Conservation (phyloP, 2,329 filamentous ascomycete species). For the Neofusicoccum laricinum region DNA sequence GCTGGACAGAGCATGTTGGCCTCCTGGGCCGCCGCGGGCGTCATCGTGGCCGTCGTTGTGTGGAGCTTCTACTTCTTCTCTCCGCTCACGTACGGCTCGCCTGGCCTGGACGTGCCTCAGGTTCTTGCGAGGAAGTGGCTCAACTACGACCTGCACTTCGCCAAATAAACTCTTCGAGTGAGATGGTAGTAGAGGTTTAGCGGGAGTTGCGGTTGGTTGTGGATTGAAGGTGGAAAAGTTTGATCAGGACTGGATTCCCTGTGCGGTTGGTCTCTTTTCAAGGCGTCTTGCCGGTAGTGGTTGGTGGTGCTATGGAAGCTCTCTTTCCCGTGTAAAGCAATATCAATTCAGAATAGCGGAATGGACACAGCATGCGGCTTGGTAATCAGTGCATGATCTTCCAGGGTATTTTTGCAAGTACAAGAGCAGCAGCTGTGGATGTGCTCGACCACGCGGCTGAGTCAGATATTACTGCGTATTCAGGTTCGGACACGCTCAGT, state of each 20-base stretch:
- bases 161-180: constrained; percentile 65
- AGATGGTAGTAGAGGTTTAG: not conserved
- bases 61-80: constrained; percentile 91
- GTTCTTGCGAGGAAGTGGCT: constrained; percentile 90
- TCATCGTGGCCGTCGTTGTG: constrained; percentile 66
- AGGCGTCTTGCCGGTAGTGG: not conserved
- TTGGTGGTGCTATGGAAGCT: not conserved
- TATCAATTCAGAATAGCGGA: not conserved
- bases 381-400: not conserved
- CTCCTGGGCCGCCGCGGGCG: constrained; percentile 73
- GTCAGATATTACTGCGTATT: too few species aligned
- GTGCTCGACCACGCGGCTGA: too few species aligned
- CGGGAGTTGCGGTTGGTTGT: not conserved
- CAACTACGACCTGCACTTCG: constrained; percentile 96
- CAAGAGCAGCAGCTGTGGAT: too few species aligned
- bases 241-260: not conserved
- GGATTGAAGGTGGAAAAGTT: not conserved
- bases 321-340: not conserved
- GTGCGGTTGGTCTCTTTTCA: not conserved
- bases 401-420: not conserved
- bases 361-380: not conserved
- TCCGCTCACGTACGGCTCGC: constrained; percentile 91
- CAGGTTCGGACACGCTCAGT: too few species aligned
- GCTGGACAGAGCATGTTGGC: constrained; percentile 72
- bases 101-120: constrained; percentile 75